Conservation (phyloP, 305 asterid species). For the Fraxinus angustifolia region DNA sequence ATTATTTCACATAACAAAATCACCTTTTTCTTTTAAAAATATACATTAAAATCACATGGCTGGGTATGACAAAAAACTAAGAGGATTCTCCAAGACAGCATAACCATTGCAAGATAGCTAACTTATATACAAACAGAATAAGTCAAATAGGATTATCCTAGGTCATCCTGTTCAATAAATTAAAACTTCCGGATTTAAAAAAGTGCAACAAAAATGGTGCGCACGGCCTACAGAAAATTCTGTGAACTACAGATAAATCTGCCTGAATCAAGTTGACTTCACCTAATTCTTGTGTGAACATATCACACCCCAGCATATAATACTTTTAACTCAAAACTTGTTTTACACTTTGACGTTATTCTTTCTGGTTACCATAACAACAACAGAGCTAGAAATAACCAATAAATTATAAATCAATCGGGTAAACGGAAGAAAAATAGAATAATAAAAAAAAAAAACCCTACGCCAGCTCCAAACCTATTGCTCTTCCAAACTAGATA, state of each 20-base stretch:
- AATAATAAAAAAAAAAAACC: constrained; percentile 15
- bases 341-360: constrained; percentile 7
- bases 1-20: constrained; percentile 5
- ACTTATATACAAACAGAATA: background rate
- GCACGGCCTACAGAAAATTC: background rate
- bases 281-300: constrained; percentile 8
- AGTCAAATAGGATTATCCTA: background rate
- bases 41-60: background rate
- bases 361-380: background rate
- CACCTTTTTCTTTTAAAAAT: background rate
- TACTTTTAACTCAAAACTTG: background rate
- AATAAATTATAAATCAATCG: constrained; percentile 11
- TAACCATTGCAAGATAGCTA: constrained; percentile 8
- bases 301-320: constrained; percentile 9
- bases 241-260: background rate
- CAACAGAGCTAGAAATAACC: background rate
- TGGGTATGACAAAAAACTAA: background rate
- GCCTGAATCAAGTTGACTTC: background rate
- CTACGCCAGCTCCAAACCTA: constrained; percentile 32
- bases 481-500: constrained; percentile 19
- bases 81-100: constrained; percentile 1
- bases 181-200: background rate
- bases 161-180: background rate
- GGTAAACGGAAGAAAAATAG: background rate
- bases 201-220: background rate